Conservation (phyloP, 352 stramenopile species). For the Globisporangium polare region DNA sequence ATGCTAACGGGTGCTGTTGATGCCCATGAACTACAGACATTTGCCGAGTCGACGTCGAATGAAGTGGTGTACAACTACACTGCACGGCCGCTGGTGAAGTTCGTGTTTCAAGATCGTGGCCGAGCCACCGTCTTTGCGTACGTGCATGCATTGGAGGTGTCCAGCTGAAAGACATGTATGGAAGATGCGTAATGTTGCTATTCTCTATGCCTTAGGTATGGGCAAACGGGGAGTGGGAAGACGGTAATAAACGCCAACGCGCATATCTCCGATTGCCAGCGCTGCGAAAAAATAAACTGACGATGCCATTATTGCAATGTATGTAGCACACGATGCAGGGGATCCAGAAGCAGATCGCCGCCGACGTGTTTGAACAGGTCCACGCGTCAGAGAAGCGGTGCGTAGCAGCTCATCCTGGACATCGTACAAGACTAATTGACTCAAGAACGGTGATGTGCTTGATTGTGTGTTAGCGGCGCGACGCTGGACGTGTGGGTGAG, state of each 20-base stretch:
- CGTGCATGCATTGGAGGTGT: slow-evolving; percentile 1
- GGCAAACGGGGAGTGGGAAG: slow-evolving; percentile 93
- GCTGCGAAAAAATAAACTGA: too few relatives aligned
- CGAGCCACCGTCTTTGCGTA: slow-evolving; percentile 97
- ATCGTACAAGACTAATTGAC: not conserved
- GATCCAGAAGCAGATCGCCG: slow-evolving; percentile 75
- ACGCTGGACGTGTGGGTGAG: slow-evolving; percentile 88
- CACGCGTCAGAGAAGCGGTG: slow-evolving; percentile 48
- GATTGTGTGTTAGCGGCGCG: slow-evolving; percentile 30
- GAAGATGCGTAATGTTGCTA: not conserved
- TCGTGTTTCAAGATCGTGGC: slow-evolving; percentile 89
- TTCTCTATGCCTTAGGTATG: slow-evolving; percentile 39
- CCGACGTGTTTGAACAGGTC: slow-evolving; percentile 70
- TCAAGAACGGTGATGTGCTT: not conserved
- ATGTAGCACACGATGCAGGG: slow-evolving; percentile 95
- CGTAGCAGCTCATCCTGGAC: not conserved
- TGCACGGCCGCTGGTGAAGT: slow-evolving; percentile 92
- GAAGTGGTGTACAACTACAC: slow-evolving; percentile 93
- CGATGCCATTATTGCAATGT: too few relatives aligned
- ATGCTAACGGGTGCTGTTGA: slow-evolving; percentile 8
- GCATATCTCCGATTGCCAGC: too few relatives aligned
- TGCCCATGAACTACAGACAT: slow-evolving; percentile 73
- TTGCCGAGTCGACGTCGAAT: slow-evolving; percentile 91
- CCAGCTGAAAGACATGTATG: not conserved
- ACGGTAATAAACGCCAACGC: too few relatives aligned